These are phyloP conservation scores for Coprinopsis cinerea DNA, from an alignment of 768 basidiomycete species.

Conservation along the genomic window DNA sequence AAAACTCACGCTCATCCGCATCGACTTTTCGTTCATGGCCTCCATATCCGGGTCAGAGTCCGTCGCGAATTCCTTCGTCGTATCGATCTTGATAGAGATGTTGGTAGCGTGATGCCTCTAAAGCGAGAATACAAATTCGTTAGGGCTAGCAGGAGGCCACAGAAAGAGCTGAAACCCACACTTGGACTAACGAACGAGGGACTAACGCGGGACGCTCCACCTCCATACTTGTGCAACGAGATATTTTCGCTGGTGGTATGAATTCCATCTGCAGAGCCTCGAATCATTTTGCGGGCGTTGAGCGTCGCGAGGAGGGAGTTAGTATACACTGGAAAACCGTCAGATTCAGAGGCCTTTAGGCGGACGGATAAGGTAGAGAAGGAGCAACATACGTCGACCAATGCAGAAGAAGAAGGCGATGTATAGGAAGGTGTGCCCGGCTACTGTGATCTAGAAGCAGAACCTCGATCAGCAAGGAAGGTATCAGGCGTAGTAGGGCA, in stretches of 20 bases:
- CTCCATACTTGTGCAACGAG: slow-evolving; percentile 28
- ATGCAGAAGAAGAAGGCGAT: slow-evolving; percentile 57
- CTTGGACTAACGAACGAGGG: not conserved
- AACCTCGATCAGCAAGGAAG: slow-evolving; percentile 1
- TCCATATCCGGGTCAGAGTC: slow-evolving; percentile 30
- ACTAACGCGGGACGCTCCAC: not conserved
- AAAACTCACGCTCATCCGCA: not conserved
- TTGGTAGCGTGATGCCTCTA: slow-evolving; percentile 38
- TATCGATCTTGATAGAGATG: slow-evolving; percentile 52
- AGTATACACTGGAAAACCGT: slow-evolving; percentile 42
- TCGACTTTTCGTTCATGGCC: not conserved
- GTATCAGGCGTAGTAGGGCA: not conserved
- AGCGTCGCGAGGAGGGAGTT: slow-evolving; percentile 58
- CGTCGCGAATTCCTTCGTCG: slow-evolving; percentile 42
- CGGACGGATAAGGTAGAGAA: not conserved
- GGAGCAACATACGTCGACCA: slow-evolving; percentile 42
- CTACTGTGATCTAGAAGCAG: slow-evolving; percentile 36
- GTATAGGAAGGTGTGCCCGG: slow-evolving; percentile 47
- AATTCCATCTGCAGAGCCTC: slow-evolving; percentile 31
- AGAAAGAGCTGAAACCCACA: not conserved
- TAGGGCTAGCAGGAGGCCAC: not conserved
- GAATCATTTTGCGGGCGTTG: slow-evolving; percentile 48
- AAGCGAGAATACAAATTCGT: not conserved
- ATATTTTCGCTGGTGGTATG: slow-evolving; percentile 36
- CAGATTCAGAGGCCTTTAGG: slow-evolving; percentile 1